A percentile compares a stretch with the other conserved stretches of the same genome.
Conservation (phyloP, 1,139 yeast species). For the Trichomonascaceae sp. region DNA sequence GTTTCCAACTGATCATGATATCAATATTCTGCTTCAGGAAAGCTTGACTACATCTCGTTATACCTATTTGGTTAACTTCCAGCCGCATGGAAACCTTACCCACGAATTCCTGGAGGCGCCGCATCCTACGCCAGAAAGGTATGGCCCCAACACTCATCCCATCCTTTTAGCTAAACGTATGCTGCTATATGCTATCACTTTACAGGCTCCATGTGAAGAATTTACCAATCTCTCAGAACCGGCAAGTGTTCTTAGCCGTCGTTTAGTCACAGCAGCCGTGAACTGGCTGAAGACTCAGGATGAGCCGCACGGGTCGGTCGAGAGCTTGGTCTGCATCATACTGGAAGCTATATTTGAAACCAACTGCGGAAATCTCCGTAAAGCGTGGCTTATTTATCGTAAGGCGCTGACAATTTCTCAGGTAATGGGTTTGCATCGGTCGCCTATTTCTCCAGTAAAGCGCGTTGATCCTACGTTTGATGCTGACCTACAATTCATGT, state of each 20-base stretch:
- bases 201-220: neutral
- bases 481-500: neutral
- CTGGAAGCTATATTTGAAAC: neutral
- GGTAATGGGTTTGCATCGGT: neutral
- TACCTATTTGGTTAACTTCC: neutral
- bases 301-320: neutral
- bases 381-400: neutral
- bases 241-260: neutral
- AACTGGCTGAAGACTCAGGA: neutral
- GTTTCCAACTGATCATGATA: neutral
- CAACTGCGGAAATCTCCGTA: neutral
- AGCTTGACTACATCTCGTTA: neutral
- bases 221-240: neutral
- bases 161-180: neutral
- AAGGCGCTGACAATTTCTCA: neutral
- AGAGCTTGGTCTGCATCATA: neutral
- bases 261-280: neutral
- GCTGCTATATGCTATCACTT: neutral
- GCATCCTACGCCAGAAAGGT: neutral
- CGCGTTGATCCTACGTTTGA: neutral
- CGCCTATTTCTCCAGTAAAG: neutral
- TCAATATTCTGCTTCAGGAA: neutral
- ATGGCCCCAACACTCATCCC: neutral
- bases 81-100: neutral
- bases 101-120: neutral